These are phyloP conservation scores for Yamadazyma blattariae DNA, from an alignment of 1,139 yeast species.

Conservation along the genomic window DNA sequence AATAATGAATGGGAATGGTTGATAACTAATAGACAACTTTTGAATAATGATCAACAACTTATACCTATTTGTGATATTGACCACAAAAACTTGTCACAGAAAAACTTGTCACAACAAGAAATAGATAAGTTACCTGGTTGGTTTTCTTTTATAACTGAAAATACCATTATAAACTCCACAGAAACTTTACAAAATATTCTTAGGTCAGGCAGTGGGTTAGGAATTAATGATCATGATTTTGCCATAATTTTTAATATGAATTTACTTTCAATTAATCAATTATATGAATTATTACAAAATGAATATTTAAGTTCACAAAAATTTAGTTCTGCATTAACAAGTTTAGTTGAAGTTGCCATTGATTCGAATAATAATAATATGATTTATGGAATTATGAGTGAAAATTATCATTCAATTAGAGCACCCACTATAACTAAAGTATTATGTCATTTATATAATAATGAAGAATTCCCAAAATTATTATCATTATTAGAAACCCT, in stretches of 20 bases:
- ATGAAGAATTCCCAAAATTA: background rate
- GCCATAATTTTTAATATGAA: background rate
- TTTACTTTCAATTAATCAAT: background rate
- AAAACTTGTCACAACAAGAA: background rate
- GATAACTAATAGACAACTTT: background rate
- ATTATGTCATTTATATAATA: background rate
- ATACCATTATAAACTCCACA: background rate
- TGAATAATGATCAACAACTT: background rate
- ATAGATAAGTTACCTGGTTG: conserved; percentile 9
- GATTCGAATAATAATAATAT: background rate
- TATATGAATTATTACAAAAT: background rate
- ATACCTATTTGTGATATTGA: too few relatives aligned
- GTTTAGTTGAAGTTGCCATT: background rate
- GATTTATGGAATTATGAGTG: background rate
- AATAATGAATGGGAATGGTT: conserved; percentile 6
- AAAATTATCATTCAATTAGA: background rate
- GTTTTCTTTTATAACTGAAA: conserved; percentile 8
- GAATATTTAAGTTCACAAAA: background rate
- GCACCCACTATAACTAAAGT: background rate
- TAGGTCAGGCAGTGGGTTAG: background rate
- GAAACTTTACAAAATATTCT: background rate
- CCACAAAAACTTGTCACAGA: too few relatives aligned
- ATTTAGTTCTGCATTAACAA: background rate
- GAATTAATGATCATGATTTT: conserved; percentile 9
- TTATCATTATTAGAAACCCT: background rate